Evolutionary conservation across 2,329 filamentous ascomycete species (phyloP).

Genomic region (Neonectria faginata): DNA sequence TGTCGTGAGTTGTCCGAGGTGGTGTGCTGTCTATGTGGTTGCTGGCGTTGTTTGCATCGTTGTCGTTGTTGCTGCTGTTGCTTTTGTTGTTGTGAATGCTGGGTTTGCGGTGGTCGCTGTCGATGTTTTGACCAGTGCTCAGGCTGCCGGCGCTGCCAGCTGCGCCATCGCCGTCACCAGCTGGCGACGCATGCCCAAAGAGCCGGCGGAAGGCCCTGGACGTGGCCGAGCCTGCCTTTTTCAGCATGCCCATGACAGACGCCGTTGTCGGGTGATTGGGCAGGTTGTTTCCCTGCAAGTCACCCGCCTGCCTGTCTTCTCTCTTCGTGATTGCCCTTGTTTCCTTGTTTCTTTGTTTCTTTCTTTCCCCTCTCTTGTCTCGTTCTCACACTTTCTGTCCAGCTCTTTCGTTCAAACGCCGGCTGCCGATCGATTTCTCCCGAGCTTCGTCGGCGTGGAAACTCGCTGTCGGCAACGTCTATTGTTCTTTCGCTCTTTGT

Average conservation of each 20-base stretch:
- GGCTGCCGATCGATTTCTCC: not conserved
- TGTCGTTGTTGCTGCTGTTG: constrained; percentile 8
- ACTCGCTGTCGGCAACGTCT: not conserved
- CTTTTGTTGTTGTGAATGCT: constrained; percentile 28
- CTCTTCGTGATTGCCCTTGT: not conserved
- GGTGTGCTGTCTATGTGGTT: constrained; percentile 13
- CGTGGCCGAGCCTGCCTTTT: constrained; percentile 43
- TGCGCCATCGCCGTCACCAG: constrained; percentile 36
- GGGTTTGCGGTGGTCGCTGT: constrained; percentile 11
- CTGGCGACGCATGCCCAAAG: constrained; percentile 46
- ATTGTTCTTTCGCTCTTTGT: not conserved
- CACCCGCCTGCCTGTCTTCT: not conserved
- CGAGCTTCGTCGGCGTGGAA: not conserved
- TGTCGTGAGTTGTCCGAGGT: constrained; percentile 5
- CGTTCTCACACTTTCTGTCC: not conserved
- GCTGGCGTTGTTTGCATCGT: constrained; percentile 22
- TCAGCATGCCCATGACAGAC: constrained; percentile 44
- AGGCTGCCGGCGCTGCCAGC: constrained; percentile 19
- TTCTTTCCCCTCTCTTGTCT: not conserved
- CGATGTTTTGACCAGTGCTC: constrained; percentile 7
- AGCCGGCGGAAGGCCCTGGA: constrained; percentile 47
- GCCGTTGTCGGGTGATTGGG: not conserved
- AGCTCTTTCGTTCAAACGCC: not conserved
- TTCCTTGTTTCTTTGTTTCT: not conserved
- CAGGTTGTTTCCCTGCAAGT: not conserved